phyloP scores from a whole-genome alignment of 2,329 filamentous ascomycete species.

The Phialophora macrospora region DNA sequence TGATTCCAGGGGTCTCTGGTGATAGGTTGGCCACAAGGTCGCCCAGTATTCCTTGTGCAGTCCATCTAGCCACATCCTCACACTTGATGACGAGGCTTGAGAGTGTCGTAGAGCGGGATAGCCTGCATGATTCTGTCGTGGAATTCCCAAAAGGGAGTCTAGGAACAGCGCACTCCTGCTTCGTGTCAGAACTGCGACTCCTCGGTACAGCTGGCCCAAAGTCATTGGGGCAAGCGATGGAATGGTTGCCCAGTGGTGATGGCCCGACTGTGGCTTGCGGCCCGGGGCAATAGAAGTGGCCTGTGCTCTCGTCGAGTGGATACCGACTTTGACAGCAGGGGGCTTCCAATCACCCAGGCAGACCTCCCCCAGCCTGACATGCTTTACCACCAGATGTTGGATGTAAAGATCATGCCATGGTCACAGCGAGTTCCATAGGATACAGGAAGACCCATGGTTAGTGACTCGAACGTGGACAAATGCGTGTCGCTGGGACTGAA shows the following conservation, averaged over 20 bases:
- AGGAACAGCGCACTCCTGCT: not conserved
- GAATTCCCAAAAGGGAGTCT: not conserved
- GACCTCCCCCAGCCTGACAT: not conserved
- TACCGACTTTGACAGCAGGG: not conserved
- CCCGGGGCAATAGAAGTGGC: not conserved
- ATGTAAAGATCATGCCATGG: not conserved
- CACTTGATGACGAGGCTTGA: not conserved
- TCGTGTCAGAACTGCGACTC: not conserved
- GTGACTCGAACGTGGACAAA: not conserved
- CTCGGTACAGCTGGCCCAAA: not conserved
- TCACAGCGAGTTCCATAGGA: not conserved
- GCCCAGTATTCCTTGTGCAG: no score
- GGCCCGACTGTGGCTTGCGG: slow-evolving; percentile 24
- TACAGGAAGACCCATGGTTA: not conserved
- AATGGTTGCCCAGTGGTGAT: slow-evolving; percentile 10
- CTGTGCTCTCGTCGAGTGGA: slow-evolving; percentile 12
- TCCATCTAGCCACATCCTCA: not conserved
- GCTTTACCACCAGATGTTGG: not conserved
- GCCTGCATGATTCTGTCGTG: not conserved
- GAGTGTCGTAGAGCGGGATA: not conserved
- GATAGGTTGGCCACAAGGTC: not conserved
- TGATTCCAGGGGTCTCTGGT: not conserved
- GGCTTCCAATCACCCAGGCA: not conserved
- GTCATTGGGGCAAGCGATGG: not conserved
- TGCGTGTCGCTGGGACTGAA: slow-evolving; percentile 11